Conservation (phyloP, 176 grass and related monocot genomes). For the Olyra latifolia region DNA sequence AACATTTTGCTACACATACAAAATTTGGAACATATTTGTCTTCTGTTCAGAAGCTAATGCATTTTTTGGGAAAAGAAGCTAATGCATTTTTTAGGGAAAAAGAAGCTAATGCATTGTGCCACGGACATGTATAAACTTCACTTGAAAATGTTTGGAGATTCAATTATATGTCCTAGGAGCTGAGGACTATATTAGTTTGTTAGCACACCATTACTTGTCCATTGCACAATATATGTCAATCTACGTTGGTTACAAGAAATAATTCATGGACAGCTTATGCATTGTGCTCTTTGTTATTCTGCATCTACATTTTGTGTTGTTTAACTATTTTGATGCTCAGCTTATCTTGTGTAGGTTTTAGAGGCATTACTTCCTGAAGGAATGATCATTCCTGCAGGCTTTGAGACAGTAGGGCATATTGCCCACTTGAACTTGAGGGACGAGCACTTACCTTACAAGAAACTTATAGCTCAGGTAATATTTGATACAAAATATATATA, state of each 20-base stretch:
- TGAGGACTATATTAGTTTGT: not conserved
- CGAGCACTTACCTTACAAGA: slow-evolving; percentile 80
- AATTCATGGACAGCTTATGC: not conserved
- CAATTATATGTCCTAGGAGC: not conserved
- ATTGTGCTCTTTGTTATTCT: not conserved
- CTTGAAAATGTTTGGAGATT: not conserved
- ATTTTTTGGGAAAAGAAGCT: not conserved
- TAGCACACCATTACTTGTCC: slow-evolving; percentile 23
- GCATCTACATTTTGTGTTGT: slow-evolving; percentile 17
- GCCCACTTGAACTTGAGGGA: slow-evolving; percentile 86
- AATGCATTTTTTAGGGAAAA: not conserved
- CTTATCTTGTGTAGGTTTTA: slow-evolving; percentile 63
- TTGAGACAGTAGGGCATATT: slow-evolving; percentile 90
- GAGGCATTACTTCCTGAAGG: slow-evolving; percentile 79
- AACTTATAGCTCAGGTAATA: slow-evolving; percentile 78
- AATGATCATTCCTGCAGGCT: slow-evolving; percentile 74
- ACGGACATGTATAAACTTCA: slow-evolving; percentile 1
- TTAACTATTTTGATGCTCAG: slow-evolving; percentile 29
- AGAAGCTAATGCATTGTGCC: slow-evolving; percentile 6
- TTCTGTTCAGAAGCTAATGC: not conserved
- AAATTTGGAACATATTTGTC: not conserved
- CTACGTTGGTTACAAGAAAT: not conserved
- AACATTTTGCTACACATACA: slow-evolving; percentile 2
- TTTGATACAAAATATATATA: not conserved
- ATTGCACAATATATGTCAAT: not conserved